Percentiles rank a stretch among this genome's conserved stretches.
phyloP scores from a whole-genome alignment of 768 basidiomycete species.

The Megacollybia marginata region DNA sequence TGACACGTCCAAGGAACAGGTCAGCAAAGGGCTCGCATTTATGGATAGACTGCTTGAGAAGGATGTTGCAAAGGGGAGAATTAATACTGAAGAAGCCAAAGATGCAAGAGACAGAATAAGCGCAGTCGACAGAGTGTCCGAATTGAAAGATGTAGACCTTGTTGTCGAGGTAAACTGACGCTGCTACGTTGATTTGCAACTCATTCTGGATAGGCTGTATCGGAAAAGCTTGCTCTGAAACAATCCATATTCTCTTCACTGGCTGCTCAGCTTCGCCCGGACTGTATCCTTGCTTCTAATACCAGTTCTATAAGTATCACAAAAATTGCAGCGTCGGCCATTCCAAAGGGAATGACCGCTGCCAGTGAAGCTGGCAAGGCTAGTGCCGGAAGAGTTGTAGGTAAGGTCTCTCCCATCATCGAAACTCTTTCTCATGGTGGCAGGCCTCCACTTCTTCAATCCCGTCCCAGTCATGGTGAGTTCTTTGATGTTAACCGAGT shows the following conservation, averaged over 20 bases:
- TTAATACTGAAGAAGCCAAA: conserved; percentile 62
- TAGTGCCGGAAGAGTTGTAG: conserved; percentile 73
- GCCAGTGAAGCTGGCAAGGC: conserved; percentile 57
- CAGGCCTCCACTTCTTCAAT: conserved; percentile 92
- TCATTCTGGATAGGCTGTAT: conserved; percentile 56
- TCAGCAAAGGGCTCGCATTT: conserved; percentile 63
- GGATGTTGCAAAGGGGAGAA: conserved; percentile 78
- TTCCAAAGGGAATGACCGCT: conserved; percentile 49
- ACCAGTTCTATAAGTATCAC: conserved; percentile 94
- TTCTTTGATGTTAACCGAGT: background rate
- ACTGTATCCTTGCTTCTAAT: conserved; percentile 83
- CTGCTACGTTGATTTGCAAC: background rate
- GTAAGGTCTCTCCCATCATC: conserved; percentile 28
- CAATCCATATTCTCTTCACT: conserved; percentile 67
- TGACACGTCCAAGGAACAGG: conserved; percentile 70
- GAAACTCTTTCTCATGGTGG: background rate
- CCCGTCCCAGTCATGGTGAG: conserved; percentile 93
- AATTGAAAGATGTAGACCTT: conserved; percentile 78
- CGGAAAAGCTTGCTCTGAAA: conserved; percentile 78
- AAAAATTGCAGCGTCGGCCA: conserved; percentile 79
- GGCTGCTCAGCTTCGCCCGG: conserved; percentile 56
- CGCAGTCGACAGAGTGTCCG: conserved; percentile 52
- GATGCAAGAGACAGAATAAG: conserved; percentile 63
- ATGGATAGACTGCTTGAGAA: conserved; percentile 83
- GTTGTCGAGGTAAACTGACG: conserved; percentile 68